phyloP scores from a whole-genome alignment of 2,329 filamentous ascomycete species.

The Dryadomyces quercus-mongolicae region DNA sequence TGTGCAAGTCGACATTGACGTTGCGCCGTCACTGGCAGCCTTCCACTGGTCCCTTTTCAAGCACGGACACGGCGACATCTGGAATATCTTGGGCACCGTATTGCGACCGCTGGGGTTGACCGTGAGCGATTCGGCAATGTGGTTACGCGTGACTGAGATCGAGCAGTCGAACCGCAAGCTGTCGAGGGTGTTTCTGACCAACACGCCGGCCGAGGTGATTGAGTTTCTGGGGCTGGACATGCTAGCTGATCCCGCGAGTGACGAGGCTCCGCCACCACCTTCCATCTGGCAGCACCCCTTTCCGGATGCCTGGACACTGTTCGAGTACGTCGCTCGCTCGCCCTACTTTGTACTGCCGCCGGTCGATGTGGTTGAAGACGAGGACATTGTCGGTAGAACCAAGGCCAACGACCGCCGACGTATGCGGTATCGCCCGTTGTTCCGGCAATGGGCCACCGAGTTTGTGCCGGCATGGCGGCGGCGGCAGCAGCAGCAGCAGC shows the following conservation, averaged over 20 bases:
- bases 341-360: constrained; percentile 41
- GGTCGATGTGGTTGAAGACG: not conserved
- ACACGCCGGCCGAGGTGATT: constrained; percentile 42
- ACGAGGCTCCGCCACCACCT: not conserved
- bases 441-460: constrained; percentile 47
- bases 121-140: constrained; percentile 49
- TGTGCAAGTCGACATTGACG: constrained; percentile 59
- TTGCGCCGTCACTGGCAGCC: constrained; percentile 29
- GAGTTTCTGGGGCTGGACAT: constrained; percentile 47
- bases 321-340: constrained; percentile 45
- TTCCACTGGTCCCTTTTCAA: constrained; percentile 56
- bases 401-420: constrained; percentile 46
- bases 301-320: constrained; percentile 39
- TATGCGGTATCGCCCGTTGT: constrained; percentile 42
- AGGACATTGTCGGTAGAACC: not conserved
- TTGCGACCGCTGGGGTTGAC: constrained; percentile 56
- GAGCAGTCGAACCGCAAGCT: constrained; percentile 45
- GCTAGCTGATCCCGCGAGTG: not conserved
- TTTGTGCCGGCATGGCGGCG: constrained; percentile 36
- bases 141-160: constrained; percentile 55
- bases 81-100: constrained; percentile 53
- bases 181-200: constrained; percentile 47
- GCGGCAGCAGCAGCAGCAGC: not conserved
- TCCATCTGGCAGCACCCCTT: constrained; percentile 44
- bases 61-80: constrained; percentile 59